These are phyloP conservation scores for Cicer pinnatifidum DNA, from an alignment of 306 rosid genomes.

Conservation along the genomic window DNA sequence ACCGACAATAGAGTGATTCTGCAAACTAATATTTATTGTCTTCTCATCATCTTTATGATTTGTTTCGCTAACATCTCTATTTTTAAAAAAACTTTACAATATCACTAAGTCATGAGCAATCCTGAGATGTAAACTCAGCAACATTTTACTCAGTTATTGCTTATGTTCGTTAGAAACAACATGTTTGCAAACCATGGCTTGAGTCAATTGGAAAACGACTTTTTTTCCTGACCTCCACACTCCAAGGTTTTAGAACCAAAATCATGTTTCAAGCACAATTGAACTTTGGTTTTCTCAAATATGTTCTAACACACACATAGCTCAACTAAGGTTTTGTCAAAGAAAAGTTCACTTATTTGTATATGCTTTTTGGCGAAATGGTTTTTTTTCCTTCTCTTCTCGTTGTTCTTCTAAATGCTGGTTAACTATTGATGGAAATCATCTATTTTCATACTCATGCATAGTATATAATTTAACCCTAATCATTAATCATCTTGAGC, in stretches of 20 bases:
- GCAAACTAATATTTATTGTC: too few relatives aligned
- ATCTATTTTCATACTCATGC: neutral
- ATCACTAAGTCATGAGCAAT: too few relatives aligned
- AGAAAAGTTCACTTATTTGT: neutral
- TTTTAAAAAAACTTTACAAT: too few relatives aligned
- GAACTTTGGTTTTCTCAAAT: neutral
- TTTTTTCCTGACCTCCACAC: slow-evolving; percentile 6
- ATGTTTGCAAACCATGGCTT: slow-evolving; percentile 3
- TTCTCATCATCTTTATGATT: too few relatives aligned
- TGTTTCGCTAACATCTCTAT: neutral
- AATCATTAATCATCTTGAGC: slow-evolving; percentile 41
- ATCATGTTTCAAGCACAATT: slow-evolving; percentile 15
- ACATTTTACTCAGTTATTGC: neutral
- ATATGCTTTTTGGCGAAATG: slow-evolving; percentile 1
- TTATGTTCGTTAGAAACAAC: slow-evolving; percentile 15
- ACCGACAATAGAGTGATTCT: too few relatives aligned
- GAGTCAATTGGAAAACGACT: neutral
- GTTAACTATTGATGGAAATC: slow-evolving; percentile 19
- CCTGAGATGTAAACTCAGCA: neutral
- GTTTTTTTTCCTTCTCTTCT: neutral
- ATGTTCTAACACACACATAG: slow-evolving; percentile 9
- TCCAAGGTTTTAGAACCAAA: neutral
- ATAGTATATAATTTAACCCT: slow-evolving; percentile 21
- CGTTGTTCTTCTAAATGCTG: neutral
- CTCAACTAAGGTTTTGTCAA: slow-evolving; percentile 16